phyloP scores from a whole-genome alignment of 2,329 filamentous ascomycete species.

The Stagonosporopsis cucurbitacearum region DNA sequence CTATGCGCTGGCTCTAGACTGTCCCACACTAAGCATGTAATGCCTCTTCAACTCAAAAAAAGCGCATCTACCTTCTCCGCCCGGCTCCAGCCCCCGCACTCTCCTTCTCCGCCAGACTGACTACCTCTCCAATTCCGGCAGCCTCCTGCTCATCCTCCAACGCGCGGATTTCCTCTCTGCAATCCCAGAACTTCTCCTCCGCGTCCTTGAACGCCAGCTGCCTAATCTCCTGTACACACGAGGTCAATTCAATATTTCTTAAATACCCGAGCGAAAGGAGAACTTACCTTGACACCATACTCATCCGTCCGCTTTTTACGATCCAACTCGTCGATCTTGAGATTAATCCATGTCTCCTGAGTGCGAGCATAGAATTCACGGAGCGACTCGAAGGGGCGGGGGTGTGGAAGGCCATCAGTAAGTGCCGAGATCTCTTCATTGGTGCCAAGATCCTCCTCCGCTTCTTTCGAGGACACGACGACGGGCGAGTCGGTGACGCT shows the following conservation, averaged over 20 bases:
- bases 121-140: slow-evolving; percentile 91
- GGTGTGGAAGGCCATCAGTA: slow-evolving; percentile 75
- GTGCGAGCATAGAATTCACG: slow-evolving; percentile 92
- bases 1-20: too few species aligned
- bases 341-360: slow-evolving; percentile 87
- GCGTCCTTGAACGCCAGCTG: slow-evolving; percentile 87
- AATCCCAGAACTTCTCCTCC: slow-evolving; percentile 99
- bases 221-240: slow-evolving; percentile 70
- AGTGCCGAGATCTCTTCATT: slow-evolving; percentile 64
- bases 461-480: slow-evolving; percentile 25
- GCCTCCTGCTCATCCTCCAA: slow-evolving; percentile 97
- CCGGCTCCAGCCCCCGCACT: slow-evolving; percentile 50
- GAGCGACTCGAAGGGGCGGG: slow-evolving; percentile 83
- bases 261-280: background rate
- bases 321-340: slow-evolving; percentile 74
- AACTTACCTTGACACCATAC: slow-evolving; percentile 60
- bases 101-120: slow-evolving; percentile 78
- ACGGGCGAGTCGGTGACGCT: slow-evolving; percentile 38
- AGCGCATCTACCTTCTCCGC: slow-evolving; percentile 37
- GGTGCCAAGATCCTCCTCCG: slow-evolving; percentile 53
- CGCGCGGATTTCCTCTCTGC: slow-evolving; percentile 87
- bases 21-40: too few species aligned
- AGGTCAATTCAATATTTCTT: background rate
- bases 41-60: too few species aligned
- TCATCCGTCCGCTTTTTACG: slow-evolving; percentile 64